Evolutionary conservation across 2,329 filamentous ascomycete species (phyloP), one percentile per base, ranked within the genome.

Genomic region (Colletotrichum sp.): DNA sequence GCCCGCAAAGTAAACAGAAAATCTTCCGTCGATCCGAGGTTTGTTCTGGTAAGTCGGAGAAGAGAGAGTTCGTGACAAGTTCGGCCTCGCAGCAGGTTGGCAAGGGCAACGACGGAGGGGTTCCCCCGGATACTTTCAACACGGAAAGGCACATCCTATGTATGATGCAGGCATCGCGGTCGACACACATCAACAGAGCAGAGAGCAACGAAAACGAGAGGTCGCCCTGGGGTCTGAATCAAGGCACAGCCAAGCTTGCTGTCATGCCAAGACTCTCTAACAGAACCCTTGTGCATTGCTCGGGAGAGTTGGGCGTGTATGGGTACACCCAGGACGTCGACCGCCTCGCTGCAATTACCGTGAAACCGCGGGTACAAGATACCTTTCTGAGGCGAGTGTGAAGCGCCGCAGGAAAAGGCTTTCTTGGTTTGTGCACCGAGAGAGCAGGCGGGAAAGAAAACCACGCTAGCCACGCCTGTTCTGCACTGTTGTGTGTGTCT

Each of bases 191-290:
- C 28, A 67, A 28, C 18, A n/a, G 8, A 26, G 28, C 24, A 28
- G 16, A 65, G 36, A 13, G 44, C 44, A 52, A 52, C 44, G 44
- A 52, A 52, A 28, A 21, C 30, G 36, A 49, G 49, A 36, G 21
- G 57, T 59, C 36, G 36, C 60, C 28, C 8, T 52, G 15, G 21
- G 52, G 30, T 34, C 44, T 71, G 68, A 76, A 73, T 68, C 74
- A 76, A 73, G 74, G 69, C 70, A 76, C 57, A 55, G 74, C 44
- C 70, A 65, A 59, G 74, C 73, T 68, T 75, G 72, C 69, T 68
- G 72, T 75, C 72, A 72, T 72, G 72, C 72, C 72, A 75, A 75
- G 72, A 75, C 68, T 26, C 18, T 55, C 55, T 72, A 70, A 52
- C 72, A 68, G 44, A 66, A 63, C 55, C 69, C 72, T 39, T 52